Conservation (phyloP, 73 alveolate genomes). For the Effrenium voratum region DNA sequence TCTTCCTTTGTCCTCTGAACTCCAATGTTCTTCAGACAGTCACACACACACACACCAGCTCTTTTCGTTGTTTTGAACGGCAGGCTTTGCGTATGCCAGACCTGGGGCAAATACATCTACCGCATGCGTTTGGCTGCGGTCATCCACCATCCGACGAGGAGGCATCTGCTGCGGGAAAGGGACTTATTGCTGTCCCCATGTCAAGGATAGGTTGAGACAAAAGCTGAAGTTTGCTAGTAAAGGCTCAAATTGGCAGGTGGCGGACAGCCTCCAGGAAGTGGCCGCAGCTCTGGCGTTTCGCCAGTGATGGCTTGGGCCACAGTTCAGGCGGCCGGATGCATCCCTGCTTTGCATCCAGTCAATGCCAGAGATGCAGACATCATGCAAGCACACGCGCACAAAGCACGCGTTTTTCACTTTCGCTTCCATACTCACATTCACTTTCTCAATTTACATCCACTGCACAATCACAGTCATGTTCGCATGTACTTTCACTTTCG, state of each 20-base stretch:
- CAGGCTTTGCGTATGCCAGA: conserved; percentile 86
- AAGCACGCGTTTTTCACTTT: no score
- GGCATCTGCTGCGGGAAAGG: not conserved
- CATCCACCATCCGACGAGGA: conserved; percentile 52
- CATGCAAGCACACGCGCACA: no score
- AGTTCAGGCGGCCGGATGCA: no score
- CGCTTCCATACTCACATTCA: no score
- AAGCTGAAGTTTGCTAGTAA: not conserved
- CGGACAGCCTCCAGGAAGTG: conserved; percentile 58
- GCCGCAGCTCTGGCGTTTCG: conserved; percentile 70
- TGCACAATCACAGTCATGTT: no score
- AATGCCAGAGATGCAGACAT: no score
- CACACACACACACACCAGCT: not conserved
- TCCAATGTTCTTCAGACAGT: not conserved
- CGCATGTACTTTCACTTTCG: no score
- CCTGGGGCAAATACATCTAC: conserved; percentile 26
- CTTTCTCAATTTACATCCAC: no score
- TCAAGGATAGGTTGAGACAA: not conserved
- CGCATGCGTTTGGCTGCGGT: conserved; percentile 60
- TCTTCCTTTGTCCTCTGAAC: not conserved
- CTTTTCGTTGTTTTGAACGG: not conserved
- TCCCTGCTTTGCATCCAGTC: no score
- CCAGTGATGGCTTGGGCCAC: not conserved
- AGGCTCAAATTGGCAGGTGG: not conserved
- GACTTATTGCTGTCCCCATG: not conserved